Evolutionary conservation across 805 yeast genomes (phyloP), one percentile per base, ranked within the genome.

Genomic region (Saturnispora serradocipensis): DNA sequence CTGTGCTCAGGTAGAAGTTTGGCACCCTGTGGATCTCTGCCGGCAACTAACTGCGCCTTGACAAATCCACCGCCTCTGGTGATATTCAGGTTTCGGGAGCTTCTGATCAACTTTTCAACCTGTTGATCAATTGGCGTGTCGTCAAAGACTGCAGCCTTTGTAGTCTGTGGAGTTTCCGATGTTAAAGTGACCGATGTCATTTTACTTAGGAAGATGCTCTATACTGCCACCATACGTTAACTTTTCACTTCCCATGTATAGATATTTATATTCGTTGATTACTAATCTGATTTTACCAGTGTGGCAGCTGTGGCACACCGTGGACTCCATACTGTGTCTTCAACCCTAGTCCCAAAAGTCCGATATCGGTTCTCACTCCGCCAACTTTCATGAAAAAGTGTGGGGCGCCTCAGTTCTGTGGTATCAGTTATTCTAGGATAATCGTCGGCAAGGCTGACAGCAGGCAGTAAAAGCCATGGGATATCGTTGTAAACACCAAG

Each of bases 1-100:
- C 60, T 55, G 11, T 58, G 32, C 35, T 48, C 58, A 35, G 69
- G 69, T 27, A 59, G 65, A 59, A 56, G 52, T 48, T 49, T 58
- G 59, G 56, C 47, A 34, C 64, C 61, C 11, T 35, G 54, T 1
- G 52, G 49, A 44, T 59, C 60, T 15, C 51, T 52, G 43, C 61
- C 60, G 20, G 40, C 25, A 10, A 30, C 43, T 2, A 52, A 22
- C 7, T 39, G 24, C 8, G 42, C 22, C 20, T 20, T 38, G 24
- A 38, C 30, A n/a, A 46, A 28, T 1, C 48, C 45, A 5, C 20
- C 32, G 3, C 20, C 32, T 36, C 49, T 45, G n/a, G 55, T 50
- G 32, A 56, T 53, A 6, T 30, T 52, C 7, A 58, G 34, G 11
- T 46, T 47, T 18, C 38, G 42, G 15, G 46, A 25, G 10, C 39